Conservation (phyloP, 192 early-diverging fungal species). For the Coemansia reversa region DNA sequence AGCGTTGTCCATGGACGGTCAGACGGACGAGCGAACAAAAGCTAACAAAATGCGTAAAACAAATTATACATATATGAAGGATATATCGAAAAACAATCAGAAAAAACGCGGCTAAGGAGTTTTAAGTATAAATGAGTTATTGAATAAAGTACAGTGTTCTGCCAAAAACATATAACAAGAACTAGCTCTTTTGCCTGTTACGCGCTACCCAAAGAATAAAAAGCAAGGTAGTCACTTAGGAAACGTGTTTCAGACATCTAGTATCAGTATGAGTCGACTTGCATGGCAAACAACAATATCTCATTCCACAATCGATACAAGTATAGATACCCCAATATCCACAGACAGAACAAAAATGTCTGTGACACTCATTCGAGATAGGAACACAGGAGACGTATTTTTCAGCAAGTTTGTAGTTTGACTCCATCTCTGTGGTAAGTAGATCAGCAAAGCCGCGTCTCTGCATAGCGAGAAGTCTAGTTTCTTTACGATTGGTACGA, state of each 20-base stretch:
- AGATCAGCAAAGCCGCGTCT: conserved; percentile 33
- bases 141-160: too few relatives aligned
- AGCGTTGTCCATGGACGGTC: too few relatives aligned
- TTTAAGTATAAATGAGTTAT: too few relatives aligned
- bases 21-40: too few relatives aligned
- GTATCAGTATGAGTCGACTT: conserved; percentile 62
- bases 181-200: too few relatives aligned
- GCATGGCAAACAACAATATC: conserved; percentile 64
- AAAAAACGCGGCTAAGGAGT: too few relatives aligned
- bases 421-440: conserved; percentile 14
- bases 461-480: conserved; percentile 13
- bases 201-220: too few relatives aligned
- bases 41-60: too few relatives aligned
- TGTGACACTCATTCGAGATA: conserved; percentile 20
- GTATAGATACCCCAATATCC: conserved; percentile 62
- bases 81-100: too few relatives aligned
- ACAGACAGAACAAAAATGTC: conserved; percentile 68
- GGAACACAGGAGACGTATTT: conserved; percentile 11
- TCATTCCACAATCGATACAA: conserved; percentile 65
- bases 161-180: too few relatives aligned
- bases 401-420: neutral
- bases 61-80: too few relatives aligned
- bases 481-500: conserved; percentile 39
- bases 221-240: neutral
- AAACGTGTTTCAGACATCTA: conserved; percentile 54